Conservation (phyloP, 208 protist species). For the Novymonas esmeraldas region DNA sequence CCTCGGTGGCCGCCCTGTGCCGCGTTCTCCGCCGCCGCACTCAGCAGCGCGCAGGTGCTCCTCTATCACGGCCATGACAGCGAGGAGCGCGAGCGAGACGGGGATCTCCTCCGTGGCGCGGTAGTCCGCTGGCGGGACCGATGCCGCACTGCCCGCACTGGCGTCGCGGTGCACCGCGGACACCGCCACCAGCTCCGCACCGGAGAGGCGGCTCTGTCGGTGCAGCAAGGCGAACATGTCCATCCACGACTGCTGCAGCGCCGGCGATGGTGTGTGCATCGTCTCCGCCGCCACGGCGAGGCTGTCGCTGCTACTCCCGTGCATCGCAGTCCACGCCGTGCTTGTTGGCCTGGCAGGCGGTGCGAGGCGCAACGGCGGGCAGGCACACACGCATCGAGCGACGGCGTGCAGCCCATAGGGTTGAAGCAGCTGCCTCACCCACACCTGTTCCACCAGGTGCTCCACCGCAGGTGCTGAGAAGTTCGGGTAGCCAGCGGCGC, state of each 20-base stretch:
- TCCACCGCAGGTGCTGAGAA: neutral
- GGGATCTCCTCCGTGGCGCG: slow-evolving; percentile 22
- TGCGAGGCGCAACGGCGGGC: slow-evolving; percentile 1
- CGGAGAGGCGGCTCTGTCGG: slow-evolving; percentile 36
- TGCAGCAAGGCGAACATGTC: slow-evolving; percentile 41
- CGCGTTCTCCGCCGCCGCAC: neutral
- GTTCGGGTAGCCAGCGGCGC: neutral
- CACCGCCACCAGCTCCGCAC: slow-evolving; percentile 12
- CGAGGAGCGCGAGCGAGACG: slow-evolving; percentile 16
- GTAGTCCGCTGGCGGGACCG: slow-evolving; percentile 22
- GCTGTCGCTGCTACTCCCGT: neutral
- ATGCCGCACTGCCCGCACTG: slow-evolving; percentile 8
- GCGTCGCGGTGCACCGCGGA: slow-evolving; percentile 12
- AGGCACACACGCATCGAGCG: slow-evolving; percentile 17
- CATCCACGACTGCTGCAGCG: slow-evolving; percentile 27
- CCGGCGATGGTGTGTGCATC: too few species aligned
- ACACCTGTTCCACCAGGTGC: slow-evolving; percentile 16
- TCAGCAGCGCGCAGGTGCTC: slow-evolving; percentile 32
- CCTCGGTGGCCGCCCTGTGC: neutral
- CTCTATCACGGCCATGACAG: slow-evolving; percentile 37
- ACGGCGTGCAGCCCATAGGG: slow-evolving; percentile 31
- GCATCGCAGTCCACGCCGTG: neutral
- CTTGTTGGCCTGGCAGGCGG: neutral
- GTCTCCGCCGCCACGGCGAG: neutral
- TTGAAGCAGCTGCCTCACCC: slow-evolving; percentile 18